phyloP scores from a whole-genome alignment of 495 filamentous ascomycete species.

The Penicillium canescens region DNA sequence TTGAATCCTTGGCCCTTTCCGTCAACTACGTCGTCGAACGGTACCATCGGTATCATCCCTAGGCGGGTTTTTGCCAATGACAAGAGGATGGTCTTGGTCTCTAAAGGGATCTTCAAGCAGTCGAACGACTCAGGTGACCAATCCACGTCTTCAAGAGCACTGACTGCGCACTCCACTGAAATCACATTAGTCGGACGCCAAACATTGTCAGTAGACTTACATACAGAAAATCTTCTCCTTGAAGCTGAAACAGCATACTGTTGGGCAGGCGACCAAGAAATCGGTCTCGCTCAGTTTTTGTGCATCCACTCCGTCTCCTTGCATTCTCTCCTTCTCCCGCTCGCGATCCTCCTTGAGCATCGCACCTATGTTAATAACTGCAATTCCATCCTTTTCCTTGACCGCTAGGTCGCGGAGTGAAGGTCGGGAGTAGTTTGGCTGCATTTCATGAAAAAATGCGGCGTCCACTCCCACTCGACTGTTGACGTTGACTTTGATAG shows the following conservation, averaged over 20 bases:
- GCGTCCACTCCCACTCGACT: constrained; percentile 26
- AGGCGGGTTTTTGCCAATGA: constrained; percentile 24
- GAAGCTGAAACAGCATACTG: constrained; percentile 29
- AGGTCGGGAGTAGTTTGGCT: constrained; percentile 31
- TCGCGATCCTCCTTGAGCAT: constrained; percentile 18
- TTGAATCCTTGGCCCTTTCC: constrained; percentile 27
- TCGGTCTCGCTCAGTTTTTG: constrained; percentile 22
- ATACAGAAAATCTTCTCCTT: constrained; percentile 31
- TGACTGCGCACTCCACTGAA: constrained; percentile 34
- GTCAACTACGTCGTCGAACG: constrained; percentile 26
- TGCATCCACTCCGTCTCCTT: constrained; percentile 17
- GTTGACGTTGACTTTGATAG: constrained; percentile 24
- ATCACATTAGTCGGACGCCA: constrained; percentile 13
- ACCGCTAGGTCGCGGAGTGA: constrained; percentile 11
- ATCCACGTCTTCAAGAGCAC: constrained; percentile 29
- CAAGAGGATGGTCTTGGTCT: constrained; percentile 29
- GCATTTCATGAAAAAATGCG: constrained; percentile 23
- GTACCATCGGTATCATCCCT: constrained; percentile 19
- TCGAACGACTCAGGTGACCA: constrained; percentile 27
- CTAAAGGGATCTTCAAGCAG: constrained; percentile 15
- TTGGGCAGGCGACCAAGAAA: constrained; percentile 27
- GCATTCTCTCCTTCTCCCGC: constrained; percentile 25
- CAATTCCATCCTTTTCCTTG: constrained; percentile 13
- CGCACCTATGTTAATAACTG: constrained; percentile 15
- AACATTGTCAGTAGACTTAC: constrained; percentile 7